Base-by-base conservation (phyloP, 148 eudicot species). In the Diospyros lotus region DNA sequence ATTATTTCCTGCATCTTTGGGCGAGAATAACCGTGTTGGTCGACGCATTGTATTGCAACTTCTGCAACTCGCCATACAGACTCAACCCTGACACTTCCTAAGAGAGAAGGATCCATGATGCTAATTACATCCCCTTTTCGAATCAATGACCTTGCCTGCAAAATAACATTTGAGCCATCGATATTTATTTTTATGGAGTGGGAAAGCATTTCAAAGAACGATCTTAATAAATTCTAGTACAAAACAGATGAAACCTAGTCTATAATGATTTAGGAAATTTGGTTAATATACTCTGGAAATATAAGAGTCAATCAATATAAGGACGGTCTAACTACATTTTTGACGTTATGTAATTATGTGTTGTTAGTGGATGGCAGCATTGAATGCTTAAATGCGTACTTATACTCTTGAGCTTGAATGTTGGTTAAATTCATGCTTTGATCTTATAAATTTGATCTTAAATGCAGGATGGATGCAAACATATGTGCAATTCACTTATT, bases 51-150 rank as follows among this genome's bases (percentile, higher is more conserved):
- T 66, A 95, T 84, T 64, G 97, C 96, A 15, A 88, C 89, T 84
- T 95, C 99, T 5, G 97, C 96, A 64, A 95, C 85, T 74, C 99
- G 80, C 99, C 99, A 95, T 44, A 91, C 81, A 1, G 99, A 95
- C 79, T 95, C 99, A 41, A 88, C 85, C 78, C 87, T 92, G 40
- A 87, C 78, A 11, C 62, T 80, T 43, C 81, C 89, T 14, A 78
- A 66, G 73, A 95, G 78, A 64, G 84, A 60, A 11, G 96, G 97
- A 81, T 95, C 99, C 45, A 95, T 84, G 79, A 95, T 89, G 88
- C 96, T 88, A 52, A 81, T 77, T 17, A 93, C 92, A 74, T 95
- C 99, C 64, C 99, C 97, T 82, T 92, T 95, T 2, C 91, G 83
- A 38, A 95, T 87, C 86, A 92, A 77, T 53, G 97, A 95, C 77